Evolutionary conservation across 2,329 filamentous ascomycete genomes (phyloP).

Genomic region (Tetracladium maxilliforme): DNA sequence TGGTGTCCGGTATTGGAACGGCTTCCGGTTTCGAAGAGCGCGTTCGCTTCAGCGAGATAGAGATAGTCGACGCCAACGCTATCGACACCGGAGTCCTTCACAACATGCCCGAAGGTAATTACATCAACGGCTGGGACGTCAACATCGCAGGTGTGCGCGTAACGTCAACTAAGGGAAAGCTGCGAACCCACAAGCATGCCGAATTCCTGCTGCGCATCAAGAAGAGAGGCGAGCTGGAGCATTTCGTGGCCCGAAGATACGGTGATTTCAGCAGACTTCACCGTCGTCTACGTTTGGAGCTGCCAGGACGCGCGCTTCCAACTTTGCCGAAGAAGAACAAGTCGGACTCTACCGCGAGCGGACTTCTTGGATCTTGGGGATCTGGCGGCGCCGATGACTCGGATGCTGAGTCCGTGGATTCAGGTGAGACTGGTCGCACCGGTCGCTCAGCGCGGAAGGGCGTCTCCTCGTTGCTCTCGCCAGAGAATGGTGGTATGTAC

Average conservation of each 20-base stretch:
- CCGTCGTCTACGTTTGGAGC: conserved; percentile 64
- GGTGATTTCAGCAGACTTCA: conserved; percentile 75
- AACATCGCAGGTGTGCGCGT: conserved; percentile 85
- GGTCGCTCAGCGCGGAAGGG: too few species aligned
- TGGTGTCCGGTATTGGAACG: conserved; percentile 93
- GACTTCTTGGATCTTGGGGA: conserved; percentile 32
- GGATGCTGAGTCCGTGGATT: conserved; percentile 64
- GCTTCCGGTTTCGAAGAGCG: conserved; percentile 95
- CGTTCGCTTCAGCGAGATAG: conserved; percentile 91
- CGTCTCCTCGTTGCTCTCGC: too few species aligned
- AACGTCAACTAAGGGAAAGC: conserved; percentile 67
- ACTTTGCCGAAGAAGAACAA: conserved; percentile 88
- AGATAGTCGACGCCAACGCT: conserved; percentile 85
- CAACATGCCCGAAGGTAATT: conserved; percentile 80
- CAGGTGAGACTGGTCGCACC: too few species aligned
- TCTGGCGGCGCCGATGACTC: conserved; percentile 48
- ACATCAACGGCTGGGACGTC: conserved; percentile 91
- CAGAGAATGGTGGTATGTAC: too few species aligned
- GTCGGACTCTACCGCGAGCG: conserved; percentile 50
- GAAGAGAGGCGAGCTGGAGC: conserved; percentile 57
- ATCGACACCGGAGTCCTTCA: conserved; percentile 82
- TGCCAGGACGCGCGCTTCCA: conserved; percentile 81
- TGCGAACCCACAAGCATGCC: conserved; percentile 83
- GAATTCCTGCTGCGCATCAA: conserved; percentile 86
- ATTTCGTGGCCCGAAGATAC: conserved; percentile 74